These are phyloP conservation scores for Leptographium flavum DNA, from an alignment of 2,329 filamentous ascomycete species.

Conservation along the genomic window DNA sequence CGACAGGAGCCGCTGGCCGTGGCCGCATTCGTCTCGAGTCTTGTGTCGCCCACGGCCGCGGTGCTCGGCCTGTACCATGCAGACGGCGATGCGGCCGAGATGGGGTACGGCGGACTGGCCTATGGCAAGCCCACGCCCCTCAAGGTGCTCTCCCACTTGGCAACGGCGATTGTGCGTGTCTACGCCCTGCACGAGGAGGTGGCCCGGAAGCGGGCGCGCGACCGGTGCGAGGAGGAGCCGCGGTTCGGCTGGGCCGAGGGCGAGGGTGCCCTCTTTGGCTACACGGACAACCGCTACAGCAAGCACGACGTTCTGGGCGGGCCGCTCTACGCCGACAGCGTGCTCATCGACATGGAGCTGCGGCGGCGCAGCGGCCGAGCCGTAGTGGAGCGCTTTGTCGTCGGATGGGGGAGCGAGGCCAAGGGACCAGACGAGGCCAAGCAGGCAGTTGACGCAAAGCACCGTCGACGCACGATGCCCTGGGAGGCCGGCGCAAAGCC, in stretches of 20 bases:
- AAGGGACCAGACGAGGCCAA: background rate
- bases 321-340: slow-evolving; percentile 24
- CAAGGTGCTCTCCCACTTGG: slow-evolving; percentile 63
- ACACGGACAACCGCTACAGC: slow-evolving; percentile 26
- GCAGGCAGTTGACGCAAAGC: background rate
- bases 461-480: background rate
- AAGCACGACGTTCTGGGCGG: slow-evolving; percentile 6
- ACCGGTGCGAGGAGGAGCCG: slow-evolving; percentile 62
- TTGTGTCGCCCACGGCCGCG: slow-evolving; percentile 52
- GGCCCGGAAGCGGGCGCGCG: slow-evolving; percentile 57
- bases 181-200: slow-evolving; percentile 63
- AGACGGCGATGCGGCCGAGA: slow-evolving; percentile 39
- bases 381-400: slow-evolving; percentile 53
- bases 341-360: slow-evolving; percentile 77
- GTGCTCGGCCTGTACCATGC: slow-evolving; percentile 71
- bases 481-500: slow-evolving; percentile 5
- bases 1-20: slow-evolving; percentile 40
- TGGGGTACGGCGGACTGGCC: slow-evolving; percentile 22
- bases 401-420: slow-evolving; percentile 19
- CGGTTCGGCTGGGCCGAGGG: slow-evolving; percentile 66
- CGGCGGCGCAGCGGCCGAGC: slow-evolving; percentile 68
- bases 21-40: slow-evolving; percentile 53
- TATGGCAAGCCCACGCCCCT: slow-evolving; percentile 56
- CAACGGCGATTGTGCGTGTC: slow-evolving; percentile 70
- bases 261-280: slow-evolving; percentile 64